These are phyloP conservation scores for Beauveria asiatica DNA, from an alignment of 2,329 filamentous ascomycete species.

Conservation along the genomic window DNA sequence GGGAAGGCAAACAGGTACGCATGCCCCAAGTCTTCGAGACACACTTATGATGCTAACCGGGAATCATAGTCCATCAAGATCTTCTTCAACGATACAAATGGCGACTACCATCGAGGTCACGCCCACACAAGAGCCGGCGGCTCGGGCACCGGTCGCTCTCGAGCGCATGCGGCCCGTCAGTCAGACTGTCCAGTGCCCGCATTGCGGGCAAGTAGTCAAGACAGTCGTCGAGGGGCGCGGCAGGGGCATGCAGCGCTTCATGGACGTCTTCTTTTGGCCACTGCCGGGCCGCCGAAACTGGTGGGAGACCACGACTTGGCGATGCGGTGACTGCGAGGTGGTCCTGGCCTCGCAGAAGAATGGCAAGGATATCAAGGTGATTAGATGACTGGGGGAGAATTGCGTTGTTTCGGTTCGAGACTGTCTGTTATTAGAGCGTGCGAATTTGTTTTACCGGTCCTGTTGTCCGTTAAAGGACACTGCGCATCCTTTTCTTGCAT, in stretches of 20 bases:
- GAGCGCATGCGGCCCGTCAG: neutral
- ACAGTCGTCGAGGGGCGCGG: slow-evolving; percentile 16
- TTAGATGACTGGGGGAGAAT: neutral
- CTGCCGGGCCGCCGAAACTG: slow-evolving; percentile 16
- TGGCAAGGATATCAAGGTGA: slow-evolving; percentile 5
- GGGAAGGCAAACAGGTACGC: too few species aligned
- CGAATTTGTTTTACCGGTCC: neutral
- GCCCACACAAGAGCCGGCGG: neutral
- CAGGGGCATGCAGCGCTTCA: slow-evolving; percentile 18
- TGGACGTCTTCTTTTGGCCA: slow-evolving; percentile 20
- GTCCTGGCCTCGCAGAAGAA: slow-evolving; percentile 15
- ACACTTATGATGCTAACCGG: too few species aligned
- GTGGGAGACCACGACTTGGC: slow-evolving; percentile 17
- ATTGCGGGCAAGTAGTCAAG: slow-evolving; percentile 16
- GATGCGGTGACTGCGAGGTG: slow-evolving; percentile 17
- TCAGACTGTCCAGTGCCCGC: slow-evolving; percentile 21
- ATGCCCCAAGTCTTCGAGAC: too few species aligned
- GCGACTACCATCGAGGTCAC: neutral
- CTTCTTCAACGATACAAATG: neutral
- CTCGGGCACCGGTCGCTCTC: neutral
- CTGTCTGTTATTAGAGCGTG: neutral
- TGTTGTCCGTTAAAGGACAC: too few species aligned
- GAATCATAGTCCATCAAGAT: too few species aligned
- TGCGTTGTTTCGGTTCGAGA: neutral
- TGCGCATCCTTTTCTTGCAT: too few species aligned